Percentiles rank a stretch among this genome's conserved stretches.
These are phyloP conservation scores for Pichia deserticola DNA, from an alignment of 805 yeast species.

Conservation along the genomic window DNA sequence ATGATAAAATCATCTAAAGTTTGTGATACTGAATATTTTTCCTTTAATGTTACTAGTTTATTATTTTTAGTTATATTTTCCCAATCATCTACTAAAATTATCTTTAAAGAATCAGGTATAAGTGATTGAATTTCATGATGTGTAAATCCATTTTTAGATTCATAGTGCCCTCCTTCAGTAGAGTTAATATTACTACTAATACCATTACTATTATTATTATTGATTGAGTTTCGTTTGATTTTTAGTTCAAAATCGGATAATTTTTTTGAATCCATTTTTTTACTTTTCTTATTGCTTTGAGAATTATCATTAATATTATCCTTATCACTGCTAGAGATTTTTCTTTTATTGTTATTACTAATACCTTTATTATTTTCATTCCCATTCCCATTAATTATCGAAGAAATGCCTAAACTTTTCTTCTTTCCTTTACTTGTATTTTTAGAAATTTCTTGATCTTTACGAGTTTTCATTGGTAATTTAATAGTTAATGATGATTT, in stretches of 20 bases:
- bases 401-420: background rate
- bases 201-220: no score
- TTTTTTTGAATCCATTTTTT: background rate
- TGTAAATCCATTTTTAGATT: slow-evolving; percentile 8
- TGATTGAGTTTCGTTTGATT: no score
- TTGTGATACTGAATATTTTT: slow-evolving; percentile 41
- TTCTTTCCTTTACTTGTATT: background rate
- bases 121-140: slow-evolving; percentile 42
- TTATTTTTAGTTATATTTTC: slow-evolving; percentile 79
- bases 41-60: slow-evolving; percentile 59
- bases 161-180: slow-evolving; percentile 1
- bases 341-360: no score
- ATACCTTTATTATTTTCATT: no score
- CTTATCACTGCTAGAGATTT: background rate
- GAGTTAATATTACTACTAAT: no score
- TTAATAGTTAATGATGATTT: background rate
- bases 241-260: background rate
- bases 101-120: slow-evolving; percentile 62
- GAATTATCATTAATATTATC: no score
- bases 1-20: slow-evolving; percentile 45
- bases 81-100: slow-evolving; percentile 86
- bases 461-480: background rate
- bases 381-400: background rate
- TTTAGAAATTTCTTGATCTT: background rate
- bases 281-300: no score